Evolutionary conservation across 805 yeast species (phyloP).

Genomic region (Starmera amethionina): DNA sequence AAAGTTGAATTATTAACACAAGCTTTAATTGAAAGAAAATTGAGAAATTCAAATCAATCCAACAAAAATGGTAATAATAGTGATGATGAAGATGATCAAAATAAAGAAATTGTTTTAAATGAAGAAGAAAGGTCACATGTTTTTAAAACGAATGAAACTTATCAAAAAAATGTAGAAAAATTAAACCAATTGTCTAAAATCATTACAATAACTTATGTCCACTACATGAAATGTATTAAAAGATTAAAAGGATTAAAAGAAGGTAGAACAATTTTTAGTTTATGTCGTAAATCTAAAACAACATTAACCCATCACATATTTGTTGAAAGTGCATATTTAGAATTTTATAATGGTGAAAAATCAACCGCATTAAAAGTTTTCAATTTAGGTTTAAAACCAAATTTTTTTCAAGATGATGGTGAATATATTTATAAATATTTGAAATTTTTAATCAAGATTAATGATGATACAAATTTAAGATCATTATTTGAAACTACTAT

Average conservation of each 20-base stretch:
- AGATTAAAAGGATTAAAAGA: constrained; percentile 58
- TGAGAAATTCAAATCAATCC: neutral
- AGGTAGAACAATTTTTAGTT: constrained; percentile 63
- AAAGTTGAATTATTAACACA: constrained; percentile 10
- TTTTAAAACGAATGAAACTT: constrained; percentile 7
- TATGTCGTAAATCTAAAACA: constrained; percentile 46
- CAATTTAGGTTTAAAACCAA: constrained; percentile 61
- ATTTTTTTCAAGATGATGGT: constrained; percentile 39
- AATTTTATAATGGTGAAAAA: constrained; percentile 53
- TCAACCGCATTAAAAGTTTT: constrained; percentile 68
- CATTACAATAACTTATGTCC: constrained; percentile 58
- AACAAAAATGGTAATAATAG: constrained; percentile 4
- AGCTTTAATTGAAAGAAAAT: constrained; percentile 3
- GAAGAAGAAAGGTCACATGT: constrained; percentile 9
- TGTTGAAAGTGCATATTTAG: constrained; percentile 76
- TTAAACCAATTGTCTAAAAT: constrained; percentile 21
- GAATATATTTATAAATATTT: constrained; percentile 61
- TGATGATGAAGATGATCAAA: constrained; percentile 7
- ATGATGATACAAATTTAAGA: constrained; percentile 64
- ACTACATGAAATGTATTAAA: constrained; percentile 62
- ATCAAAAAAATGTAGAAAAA: constrained; percentile 9
- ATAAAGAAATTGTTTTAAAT: constrained; percentile 7
- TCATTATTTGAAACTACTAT: constrained; percentile 74
- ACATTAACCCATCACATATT: constrained; percentile 65
- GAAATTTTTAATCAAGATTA: constrained; percentile 56